Base-by-base conservation (phyloP, 164 flowering plant species). In the Piper betle region DNA sequence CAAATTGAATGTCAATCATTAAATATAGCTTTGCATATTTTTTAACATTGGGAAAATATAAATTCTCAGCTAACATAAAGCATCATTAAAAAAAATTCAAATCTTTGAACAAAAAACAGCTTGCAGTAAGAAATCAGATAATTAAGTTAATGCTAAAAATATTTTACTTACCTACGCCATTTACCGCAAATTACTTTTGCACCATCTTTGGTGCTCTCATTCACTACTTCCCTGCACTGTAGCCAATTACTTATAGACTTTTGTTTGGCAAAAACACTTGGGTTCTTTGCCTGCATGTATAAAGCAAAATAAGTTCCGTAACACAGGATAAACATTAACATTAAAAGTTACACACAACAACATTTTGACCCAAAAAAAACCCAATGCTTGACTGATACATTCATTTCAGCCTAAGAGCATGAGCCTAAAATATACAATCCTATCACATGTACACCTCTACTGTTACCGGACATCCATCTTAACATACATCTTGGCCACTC, bases 201-300 rank as follows among this genome's bases (percentile, higher is more conserved):
- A 55, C 59, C 64, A 37, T 73, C 76, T 53, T 73, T 76, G 37
- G 61, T 37, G 25, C 75, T 74, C 43, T 77, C 79, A 39, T 55
- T 56, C 20, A 80, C 52, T 52, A 78, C 72, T 52, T 79, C 80
- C 62, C 72, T 79, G 64, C 98, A 92, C 60, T 87, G 97, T 74
- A 92, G 84, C 98, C 98, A 92, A 64, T 92, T 90, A n/a, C 96
- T 85, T 37, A 82, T 79, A 46, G 82, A 71, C 67, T 71, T 75
- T 38, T 63, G 61, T 64, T 66, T 67, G 55, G 70, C 69, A 37
- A 76, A 65, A 57, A 80, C 74, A 43, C 39, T 61, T 38, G 71
- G 60, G 37, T 74, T 69, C 67, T 52, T 41, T 1, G 56, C 80
- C 90, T 88, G 55, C 52, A 11, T 64, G 64, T 15, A 55, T 53